These are phyloP conservation scores for Corchorus olitorius DNA, from an alignment of 345 rosid species.

Conservation along the genomic window DNA sequence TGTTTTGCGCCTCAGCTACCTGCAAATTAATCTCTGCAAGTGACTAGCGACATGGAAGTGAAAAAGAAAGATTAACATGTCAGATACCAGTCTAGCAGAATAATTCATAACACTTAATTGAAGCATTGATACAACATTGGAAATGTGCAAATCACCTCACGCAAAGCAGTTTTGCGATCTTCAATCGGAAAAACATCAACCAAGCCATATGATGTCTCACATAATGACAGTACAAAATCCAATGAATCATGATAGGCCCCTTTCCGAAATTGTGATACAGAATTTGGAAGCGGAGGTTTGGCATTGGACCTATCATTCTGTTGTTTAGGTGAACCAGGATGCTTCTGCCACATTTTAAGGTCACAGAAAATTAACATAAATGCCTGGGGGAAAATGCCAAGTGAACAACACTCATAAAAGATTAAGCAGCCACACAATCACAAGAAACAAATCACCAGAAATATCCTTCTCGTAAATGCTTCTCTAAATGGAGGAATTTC, in stretches of 20 bases:
- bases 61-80: conserved; percentile 31
- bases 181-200: conserved; percentile 97
- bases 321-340: conserved; percentile 85
- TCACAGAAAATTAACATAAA: conserved; percentile 4
- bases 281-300: conserved; percentile 82
- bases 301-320: conserved; percentile 61
- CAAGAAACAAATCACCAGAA: not conserved
- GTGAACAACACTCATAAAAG: conserved; percentile 16
- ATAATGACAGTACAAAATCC: conserved; percentile 88
- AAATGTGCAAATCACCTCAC: conserved; percentile 66
- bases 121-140: conserved; percentile 15
- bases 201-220: conserved; percentile 93
- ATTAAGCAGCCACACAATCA: conserved; percentile 21
- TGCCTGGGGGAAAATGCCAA: conserved; percentile 18
- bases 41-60: conserved; percentile 61
- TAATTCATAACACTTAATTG: conserved; percentile 1
- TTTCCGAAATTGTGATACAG: conserved; percentile 79
- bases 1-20: conserved; percentile 74
- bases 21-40: conserved; percentile 85
- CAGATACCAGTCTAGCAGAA: conserved; percentile 28
- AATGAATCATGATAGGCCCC: conserved; percentile 93
- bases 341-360: conserved; percentile 56
- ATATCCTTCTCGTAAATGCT: conserved; percentile 5
- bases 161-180: conserved; percentile 91
- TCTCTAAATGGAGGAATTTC: not conserved